These are phyloP conservation scores for Encephalitozoon intestinalis DNA, from an alignment of 371 early-diverging fungal genomes.

Conservation along the genomic window DNA sequence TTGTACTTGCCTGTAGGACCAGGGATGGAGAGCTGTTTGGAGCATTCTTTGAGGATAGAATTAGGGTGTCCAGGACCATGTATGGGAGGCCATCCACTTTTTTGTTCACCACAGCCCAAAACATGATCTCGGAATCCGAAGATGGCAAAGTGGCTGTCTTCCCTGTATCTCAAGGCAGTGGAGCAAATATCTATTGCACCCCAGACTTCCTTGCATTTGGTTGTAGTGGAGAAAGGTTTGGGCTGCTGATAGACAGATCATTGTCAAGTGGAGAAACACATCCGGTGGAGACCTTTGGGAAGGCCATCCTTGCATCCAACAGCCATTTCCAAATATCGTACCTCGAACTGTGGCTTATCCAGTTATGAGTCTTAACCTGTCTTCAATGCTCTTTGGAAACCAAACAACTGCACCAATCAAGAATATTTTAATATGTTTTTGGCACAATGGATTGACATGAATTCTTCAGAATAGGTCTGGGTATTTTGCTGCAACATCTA, in stretches of 20 bases:
- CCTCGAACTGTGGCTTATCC: background rate
- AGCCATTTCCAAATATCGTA: background rate
- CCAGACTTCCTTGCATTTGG: conserved; percentile 18
- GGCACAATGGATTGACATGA: background rate
- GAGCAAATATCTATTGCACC: background rate
- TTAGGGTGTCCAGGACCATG: background rate
- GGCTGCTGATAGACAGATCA: background rate
- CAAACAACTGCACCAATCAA: background rate
- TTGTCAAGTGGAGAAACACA: background rate
- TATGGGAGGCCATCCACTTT: background rate
- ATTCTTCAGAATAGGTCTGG: conserved; percentile 27
- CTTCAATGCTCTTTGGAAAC: background rate
- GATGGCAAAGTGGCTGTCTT: background rate
- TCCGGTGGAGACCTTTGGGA: background rate
- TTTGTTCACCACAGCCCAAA: background rate
- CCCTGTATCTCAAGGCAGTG: background rate
- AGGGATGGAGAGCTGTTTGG: background rate
- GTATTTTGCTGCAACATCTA: conserved; percentile 20
- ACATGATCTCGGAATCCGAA: too few species aligned
- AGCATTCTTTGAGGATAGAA: conserved; percentile 3
- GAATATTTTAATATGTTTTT: background rate
- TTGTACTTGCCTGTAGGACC: background rate
- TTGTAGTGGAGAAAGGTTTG: background rate
- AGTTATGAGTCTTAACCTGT: background rate
- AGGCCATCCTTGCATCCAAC: background rate